Percentiles rank a stretch among this genome's conserved stretches.
Conservation (phyloP, 441 rosid genomes). For the Adansonia rubrostipa region DNA sequence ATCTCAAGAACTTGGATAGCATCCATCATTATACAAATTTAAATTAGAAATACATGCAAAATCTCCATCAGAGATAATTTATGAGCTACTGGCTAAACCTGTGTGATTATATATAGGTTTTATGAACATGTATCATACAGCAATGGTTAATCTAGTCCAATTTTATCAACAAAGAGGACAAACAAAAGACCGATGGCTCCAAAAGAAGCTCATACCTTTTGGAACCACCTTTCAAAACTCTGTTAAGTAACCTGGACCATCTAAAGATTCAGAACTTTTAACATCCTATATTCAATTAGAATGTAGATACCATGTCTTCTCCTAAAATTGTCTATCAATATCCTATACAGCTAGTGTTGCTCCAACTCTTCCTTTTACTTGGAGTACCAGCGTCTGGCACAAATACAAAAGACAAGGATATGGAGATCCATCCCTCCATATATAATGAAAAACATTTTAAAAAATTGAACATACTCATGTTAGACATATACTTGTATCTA, state of each 20-base stretch:
- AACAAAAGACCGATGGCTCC: background rate
- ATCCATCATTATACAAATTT: background rate
- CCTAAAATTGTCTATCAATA: background rate
- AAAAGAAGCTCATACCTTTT: background rate
- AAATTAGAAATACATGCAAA: background rate
- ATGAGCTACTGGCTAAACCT: background rate
- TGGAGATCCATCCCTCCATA: background rate
- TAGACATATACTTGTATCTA: background rate
- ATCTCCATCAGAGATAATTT: background rate
- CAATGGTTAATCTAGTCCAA: background rate
- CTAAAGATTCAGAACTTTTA: background rate
- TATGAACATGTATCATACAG: background rate
- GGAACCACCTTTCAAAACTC: background rate
- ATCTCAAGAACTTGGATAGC: background rate
- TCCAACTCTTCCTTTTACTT: background rate
- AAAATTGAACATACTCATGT: background rate
- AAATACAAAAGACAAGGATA: background rate
- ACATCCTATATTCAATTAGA: slow-evolving; percentile 9
- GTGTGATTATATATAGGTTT: background rate
- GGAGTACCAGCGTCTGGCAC: background rate
- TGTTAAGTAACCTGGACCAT: background rate
- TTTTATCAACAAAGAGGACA: background rate
- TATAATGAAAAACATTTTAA: background rate
- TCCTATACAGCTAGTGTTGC: background rate
- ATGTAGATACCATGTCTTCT: background rate